Evolutionary conservation across 1,284 basidiomycete species (phyloP).

Genomic region (Ceratobasidium sp.): DNA sequence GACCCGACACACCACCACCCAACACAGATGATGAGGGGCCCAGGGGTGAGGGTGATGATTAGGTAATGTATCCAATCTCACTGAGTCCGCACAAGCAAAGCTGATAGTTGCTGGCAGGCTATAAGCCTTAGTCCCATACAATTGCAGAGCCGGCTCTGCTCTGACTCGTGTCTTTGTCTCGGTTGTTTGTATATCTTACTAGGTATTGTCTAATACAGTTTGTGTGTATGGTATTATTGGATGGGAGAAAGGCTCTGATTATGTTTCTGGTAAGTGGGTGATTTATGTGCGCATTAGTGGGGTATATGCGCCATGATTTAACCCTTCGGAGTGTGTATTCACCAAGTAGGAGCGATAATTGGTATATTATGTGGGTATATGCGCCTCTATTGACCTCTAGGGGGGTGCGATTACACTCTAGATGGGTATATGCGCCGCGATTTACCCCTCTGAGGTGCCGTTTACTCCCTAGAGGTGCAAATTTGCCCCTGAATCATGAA

Average conservation of each 20-base stretch:
- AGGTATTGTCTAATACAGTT: background rate
- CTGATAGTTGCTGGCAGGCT: background rate
- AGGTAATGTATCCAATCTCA: background rate
- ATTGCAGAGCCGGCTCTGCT: background rate
- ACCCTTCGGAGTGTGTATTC: background rate
- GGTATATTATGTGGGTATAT: too few species aligned
- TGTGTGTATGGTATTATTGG: background rate
- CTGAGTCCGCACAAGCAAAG: background rate
- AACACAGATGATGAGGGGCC: background rate
- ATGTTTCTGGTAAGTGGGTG: background rate
- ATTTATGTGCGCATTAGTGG: background rate
- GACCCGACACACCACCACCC: slow-evolving; percentile 3
- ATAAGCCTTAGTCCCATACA: background rate
- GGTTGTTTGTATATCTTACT: background rate
- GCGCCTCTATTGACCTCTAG: too few species aligned
- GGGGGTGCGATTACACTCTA: too few species aligned
- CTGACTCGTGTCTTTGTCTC: background rate
- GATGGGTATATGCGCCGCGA: too few species aligned
- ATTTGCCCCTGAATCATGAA: background rate
- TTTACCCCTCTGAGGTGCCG: background rate
- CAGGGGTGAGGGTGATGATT: background rate
- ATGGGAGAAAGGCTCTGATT: background rate
- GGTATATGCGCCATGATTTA: slow-evolving; percentile 2
- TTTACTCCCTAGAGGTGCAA: too few species aligned
- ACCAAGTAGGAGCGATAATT: background rate